Base-by-base conservation (phyloP, 108 stramenopile species). In the Nitzschia sp. region DNA sequence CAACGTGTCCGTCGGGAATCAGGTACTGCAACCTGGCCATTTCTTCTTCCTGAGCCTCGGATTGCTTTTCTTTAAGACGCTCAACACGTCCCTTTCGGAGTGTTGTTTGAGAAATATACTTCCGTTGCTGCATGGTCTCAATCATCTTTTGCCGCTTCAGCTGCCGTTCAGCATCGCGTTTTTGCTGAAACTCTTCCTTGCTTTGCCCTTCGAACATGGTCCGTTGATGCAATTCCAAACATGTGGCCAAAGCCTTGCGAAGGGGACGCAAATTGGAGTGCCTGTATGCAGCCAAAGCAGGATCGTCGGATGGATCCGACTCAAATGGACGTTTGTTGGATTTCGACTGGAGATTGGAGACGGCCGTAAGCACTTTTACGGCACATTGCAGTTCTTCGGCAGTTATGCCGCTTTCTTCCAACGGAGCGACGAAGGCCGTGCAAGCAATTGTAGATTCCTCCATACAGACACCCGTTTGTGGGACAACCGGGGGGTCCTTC, bases 1-100 rank as follows among this genome's bases (percentile, higher is more conserved):
- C 87, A 15, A 91, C 93, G 49, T 85, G 87, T 15, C 93, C 93
- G 74, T 95, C 93, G 5, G 93, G 91, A 38, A 92, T 70, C 73
- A 94, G 68, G 46, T 71, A 67, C 6, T 62, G 34, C 76, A 74
- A 36, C 58, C 73, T 83, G 33, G 51, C 72, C 60, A 71, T 54
- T 74, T 93, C 92, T 66, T 91, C 91, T 18, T 85, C 84, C 64
- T 78, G 74, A 8, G 77, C 77, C 21, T 86, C 88, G 25, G 71
- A 36, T 62, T 72, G 74, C 21, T 92, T 69, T 21, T 76, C 54
- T 54, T 87, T 77, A 23, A 95, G 59, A 48, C 66, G 62, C 24
- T 91, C 89, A 48, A 95, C 71, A 15, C 95, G 70, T 9, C 90
- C 90, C 33, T 63, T 71, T 1, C 95, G 75, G 17, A 95, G 54